Base-by-base conservation (phyloP, 345 rosid species). In the Populus davidiana region DNA sequence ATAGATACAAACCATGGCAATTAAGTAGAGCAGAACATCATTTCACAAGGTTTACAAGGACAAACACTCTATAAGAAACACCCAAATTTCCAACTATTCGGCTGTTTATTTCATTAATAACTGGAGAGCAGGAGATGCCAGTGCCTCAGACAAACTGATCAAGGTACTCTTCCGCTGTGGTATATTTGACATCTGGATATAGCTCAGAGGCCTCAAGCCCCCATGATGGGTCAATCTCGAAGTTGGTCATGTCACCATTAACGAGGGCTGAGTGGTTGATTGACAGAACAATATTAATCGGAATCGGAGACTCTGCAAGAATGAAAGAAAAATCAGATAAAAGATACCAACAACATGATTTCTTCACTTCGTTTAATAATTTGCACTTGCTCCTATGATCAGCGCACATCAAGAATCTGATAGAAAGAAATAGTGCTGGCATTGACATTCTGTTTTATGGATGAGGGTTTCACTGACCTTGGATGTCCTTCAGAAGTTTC, bases 171-270 rank as follows among this genome's bases (percentile, higher is more conserved):
- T 75, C 79, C 36, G 78, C 62, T 3, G 81, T 56, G 27, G 77
- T 75, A 25, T 82, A 82, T 33, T 82, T 75, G 36, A 75, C 82
- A 71, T 82, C 82, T 5, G 82, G 85, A 47, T 82, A 78, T 0
- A 82, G 56, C 69, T 43, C 74, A 25, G 82, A 78, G 23, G 81
- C 79, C 63, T 78, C 85, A 12, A 74, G 74, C 8, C 67, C 85
- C 74, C 62, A 63, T 8, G 82, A 71, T n/a, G 85, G 76, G 1
- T 82, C 85, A n/a, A 82, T 33, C 36, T 78, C 74, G 23, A 82
- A 78, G 54, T 75, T 61, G 54, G 85, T 78, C 18, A 70, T 69
- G 38, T 71, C 85, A 11, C 82, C 85, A n/a, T 56, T 75, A 25
- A 78, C 29, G 14, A 82, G 71, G 27, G 68, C 70, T 0, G 79